A percentile compares a stretch with the other conserved stretches of the same genome.
Evolutionary conservation across 2,329 filamentous ascomycete genomes (phyloP).

Genomic region (Cladosporium colombiae): DNA sequence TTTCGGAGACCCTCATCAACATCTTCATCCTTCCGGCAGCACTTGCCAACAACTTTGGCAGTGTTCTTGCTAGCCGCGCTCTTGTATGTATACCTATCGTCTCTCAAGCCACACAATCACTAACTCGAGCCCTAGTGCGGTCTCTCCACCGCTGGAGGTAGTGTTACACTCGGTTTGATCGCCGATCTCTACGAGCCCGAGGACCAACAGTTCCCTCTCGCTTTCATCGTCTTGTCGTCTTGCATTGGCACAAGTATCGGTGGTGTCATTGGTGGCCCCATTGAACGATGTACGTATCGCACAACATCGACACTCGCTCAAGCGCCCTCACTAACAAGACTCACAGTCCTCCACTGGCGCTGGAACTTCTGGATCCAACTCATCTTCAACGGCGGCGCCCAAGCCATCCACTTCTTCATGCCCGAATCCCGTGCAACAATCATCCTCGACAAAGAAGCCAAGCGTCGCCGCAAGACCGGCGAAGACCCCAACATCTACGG

Average conservation of each 20-base stretch:
- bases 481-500: constrained; percentile 64
- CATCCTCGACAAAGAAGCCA: constrained; percentile 73
- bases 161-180: constrained; percentile 62
- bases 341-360: constrained; percentile 59
- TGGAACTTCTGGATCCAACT: constrained; percentile 85
- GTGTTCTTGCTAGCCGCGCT: constrained; percentile 44
- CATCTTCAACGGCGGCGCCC: constrained; percentile 70
- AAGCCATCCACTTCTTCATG: constrained; percentile 64
- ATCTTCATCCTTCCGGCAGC: constrained; percentile 49
- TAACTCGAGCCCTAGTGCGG: constrained; percentile 39
- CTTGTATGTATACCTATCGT: constrained; percentile 31
- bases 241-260: constrained; percentile 26
- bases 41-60: constrained; percentile 42
- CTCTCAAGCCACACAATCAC: neutral
- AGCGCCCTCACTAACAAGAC: neutral
- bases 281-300: constrained; percentile 36
- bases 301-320: neutral
- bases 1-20: constrained; percentile 51
- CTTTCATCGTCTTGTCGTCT: constrained; percentile 50
- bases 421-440: constrained; percentile 76
- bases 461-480: constrained; percentile 65
- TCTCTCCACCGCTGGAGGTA: constrained; percentile 60
- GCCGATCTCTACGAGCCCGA: constrained; percentile 61
- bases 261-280: constrained; percentile 26
- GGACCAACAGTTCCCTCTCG: constrained; percentile 58